Conservation (phyloP, 192 early-diverging fungal species). For the Coemansia sp. region DNA sequence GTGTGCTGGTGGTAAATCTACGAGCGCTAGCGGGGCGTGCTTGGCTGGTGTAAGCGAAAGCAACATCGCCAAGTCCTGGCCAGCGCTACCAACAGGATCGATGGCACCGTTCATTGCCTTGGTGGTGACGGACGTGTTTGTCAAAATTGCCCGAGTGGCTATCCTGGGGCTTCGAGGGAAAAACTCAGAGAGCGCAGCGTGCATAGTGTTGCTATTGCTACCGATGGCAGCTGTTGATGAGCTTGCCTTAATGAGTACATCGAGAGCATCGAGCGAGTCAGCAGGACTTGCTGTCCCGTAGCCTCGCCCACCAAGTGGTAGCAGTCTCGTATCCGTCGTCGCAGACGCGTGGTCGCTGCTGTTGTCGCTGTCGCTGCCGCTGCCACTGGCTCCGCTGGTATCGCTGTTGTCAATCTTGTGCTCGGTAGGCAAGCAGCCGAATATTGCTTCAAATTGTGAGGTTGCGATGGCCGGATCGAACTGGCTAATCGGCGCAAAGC, state of each 20-base stretch:
- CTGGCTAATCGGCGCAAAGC: neutral
- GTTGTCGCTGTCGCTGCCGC: constrained; percentile 19
- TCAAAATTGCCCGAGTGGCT: constrained; percentile 27
- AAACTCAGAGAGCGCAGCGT: constrained; percentile 12
- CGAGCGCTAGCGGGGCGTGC: neutral
- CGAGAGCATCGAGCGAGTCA: constrained; percentile 3
- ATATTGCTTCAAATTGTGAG: constrained; percentile 26
- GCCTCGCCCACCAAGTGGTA: neutral
- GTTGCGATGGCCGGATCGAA: constrained; percentile 11
- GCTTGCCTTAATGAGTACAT: neutral
- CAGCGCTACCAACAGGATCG: constrained; percentile 4
- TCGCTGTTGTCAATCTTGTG: neutral
- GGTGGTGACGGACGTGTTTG: constrained; percentile 40
- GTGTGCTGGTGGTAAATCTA: constrained; percentile 3
- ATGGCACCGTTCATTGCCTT: constrained; percentile 50
- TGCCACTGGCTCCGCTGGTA: constrained; percentile 16
- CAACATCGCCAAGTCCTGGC: constrained; percentile 5
- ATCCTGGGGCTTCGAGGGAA: constrained; percentile 17
- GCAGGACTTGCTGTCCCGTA: neutral
- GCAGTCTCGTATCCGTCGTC: constrained; percentile 6
- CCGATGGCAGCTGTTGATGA: neutral
- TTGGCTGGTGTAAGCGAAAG: constrained; percentile 1
- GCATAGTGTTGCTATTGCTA: neutral
- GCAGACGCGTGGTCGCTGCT: constrained; percentile 23
- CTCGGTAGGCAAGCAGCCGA: constrained; percentile 7